Evolutionary conservation across 768 basidiomycete genomes (phyloP).

Genomic region (Neoboletus brunneissimus): DNA sequence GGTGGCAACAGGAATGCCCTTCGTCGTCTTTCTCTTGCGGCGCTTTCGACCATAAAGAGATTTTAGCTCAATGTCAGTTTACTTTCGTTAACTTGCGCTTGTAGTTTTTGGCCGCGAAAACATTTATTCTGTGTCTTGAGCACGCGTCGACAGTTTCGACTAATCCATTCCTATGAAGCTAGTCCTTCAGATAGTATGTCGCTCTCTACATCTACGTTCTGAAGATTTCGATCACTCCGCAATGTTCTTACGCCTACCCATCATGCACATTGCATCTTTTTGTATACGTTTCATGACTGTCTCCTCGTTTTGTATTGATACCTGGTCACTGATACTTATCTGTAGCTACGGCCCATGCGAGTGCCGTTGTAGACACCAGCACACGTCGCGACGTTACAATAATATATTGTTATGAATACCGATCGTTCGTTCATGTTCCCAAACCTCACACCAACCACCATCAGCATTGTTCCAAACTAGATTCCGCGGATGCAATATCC

Average conservation of each 20-base stretch:
- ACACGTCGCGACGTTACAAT: not conserved
- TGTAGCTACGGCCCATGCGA: not conserved
- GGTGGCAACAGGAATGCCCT: constrained; percentile 20
- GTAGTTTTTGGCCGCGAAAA: constrained; percentile 2
- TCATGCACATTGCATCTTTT: not conserved
- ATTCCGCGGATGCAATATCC: not conserved
- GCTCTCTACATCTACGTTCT: constrained; percentile 6
- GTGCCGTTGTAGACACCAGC: not conserved
- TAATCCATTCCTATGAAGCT: not conserved
- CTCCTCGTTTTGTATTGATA: constrained; percentile 19
- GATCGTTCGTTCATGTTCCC: not conserved
- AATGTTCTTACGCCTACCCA: not conserved
- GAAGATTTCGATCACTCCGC: not conserved
- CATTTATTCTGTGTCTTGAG: constrained; percentile 8
- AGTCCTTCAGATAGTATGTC: constrained; percentile 2
- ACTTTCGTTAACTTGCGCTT: not conserved
- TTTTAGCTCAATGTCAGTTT: constrained; percentile 3
- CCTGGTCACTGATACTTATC: not conserved
- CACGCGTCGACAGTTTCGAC: not conserved
- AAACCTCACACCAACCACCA: not conserved
- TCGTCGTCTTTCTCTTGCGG: constrained; percentile 31
- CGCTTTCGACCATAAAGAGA: constrained; percentile 30
- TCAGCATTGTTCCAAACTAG: constrained; percentile 1
- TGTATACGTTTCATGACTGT: not conserved
- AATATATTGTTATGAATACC: constrained; percentile 1